These are phyloP conservation scores for Aspergillus luchuensis DNA, from an alignment of 2,329 filamentous ascomycete genomes.

Conservation along the genomic window DNA sequence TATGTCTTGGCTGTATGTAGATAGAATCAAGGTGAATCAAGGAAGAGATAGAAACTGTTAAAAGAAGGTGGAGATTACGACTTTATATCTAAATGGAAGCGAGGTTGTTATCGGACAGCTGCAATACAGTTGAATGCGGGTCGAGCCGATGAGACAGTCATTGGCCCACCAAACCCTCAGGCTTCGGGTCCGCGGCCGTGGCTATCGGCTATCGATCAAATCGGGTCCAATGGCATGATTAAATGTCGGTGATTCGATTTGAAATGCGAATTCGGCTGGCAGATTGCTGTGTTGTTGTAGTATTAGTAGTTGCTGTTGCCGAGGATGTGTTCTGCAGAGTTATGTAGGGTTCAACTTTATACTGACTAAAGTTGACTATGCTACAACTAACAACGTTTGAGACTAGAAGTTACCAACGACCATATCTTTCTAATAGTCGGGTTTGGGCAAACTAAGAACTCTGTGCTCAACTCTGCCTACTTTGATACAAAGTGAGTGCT, in stretches of 20 bases:
- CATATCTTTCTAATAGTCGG: too few relatives aligned
- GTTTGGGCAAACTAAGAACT: too few relatives aligned
- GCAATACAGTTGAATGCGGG: not conserved
- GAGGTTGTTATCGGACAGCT: not conserved
- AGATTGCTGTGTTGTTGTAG: not conserved
- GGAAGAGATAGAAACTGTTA: not conserved
- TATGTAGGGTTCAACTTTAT: too few relatives aligned
- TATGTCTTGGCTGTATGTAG: not conserved
- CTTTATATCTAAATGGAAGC: not conserved
- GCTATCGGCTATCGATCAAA: slow-evolving; percentile 5
- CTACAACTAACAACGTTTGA: too few relatives aligned
- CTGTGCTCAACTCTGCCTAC: too few relatives aligned
- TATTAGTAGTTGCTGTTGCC: too few relatives aligned
- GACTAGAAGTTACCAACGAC: too few relatives aligned
- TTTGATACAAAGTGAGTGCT: too few relatives aligned
- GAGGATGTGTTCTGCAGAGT: too few relatives aligned
- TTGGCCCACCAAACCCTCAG: not conserved
- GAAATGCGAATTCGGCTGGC: not conserved
- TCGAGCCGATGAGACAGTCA: not conserved
- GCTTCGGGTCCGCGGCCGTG: not conserved
- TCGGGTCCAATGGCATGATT: not conserved
- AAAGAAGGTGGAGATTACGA: not conserved
- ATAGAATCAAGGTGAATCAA: not conserved
- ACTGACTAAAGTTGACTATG: too few relatives aligned
- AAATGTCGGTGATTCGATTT: not conserved